Evolutionary conservation across 2,329 filamentous ascomycete genomes (phyloP), one percentile per base, ranked within the genome.

Genomic region (Cladophialophora exuberans): DNA sequence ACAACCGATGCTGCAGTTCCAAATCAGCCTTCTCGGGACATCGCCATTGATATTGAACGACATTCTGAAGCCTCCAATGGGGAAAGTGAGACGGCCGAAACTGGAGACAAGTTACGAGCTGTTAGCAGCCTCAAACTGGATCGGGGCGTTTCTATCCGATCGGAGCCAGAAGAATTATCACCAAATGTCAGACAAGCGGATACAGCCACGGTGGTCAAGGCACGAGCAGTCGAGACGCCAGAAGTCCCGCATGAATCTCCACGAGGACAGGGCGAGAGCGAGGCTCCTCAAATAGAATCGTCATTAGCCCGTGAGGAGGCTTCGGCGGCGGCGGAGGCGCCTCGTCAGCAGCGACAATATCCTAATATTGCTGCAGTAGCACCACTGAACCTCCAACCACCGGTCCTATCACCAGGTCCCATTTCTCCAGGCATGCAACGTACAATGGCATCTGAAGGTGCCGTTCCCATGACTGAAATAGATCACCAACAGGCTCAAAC

Each of bases 381-480:
- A 7, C 50, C 47, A 7, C 11, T n/a, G 2, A 42, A n/a, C 22
- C 39, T 15, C 9, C 59, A 52, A 11, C 47, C 52, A 9, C 30
- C 35, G 15, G 26, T 83, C 1, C 77, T 78, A 1, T 84, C 85
- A 4, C 84, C 85, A 0, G 80, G 80, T 0, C 84, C 83, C 1
- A 70, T 83, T 0, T 87, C 87, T 1, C 85, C 86, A 1, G 85
- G 79, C 0, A 72, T 87, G 33, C 77, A 83, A 31, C 76, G 77
- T 11, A 81, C 81, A 0, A 87, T 88, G 77, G 81, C 80, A 9
- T 82, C 83, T 0, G 80, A 83, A 53, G 81, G 84, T 1, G 82
- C 77, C 1, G 83, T 87, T 39, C 78, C 74, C 18, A 76, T 89
- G 74, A 77, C 79, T 1, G 79, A 85, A 7, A 80, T 88, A 10